Base-by-base conservation (phyloP, 2,329 filamentous ascomycete species). In the Hysterium pulicare region DNA sequence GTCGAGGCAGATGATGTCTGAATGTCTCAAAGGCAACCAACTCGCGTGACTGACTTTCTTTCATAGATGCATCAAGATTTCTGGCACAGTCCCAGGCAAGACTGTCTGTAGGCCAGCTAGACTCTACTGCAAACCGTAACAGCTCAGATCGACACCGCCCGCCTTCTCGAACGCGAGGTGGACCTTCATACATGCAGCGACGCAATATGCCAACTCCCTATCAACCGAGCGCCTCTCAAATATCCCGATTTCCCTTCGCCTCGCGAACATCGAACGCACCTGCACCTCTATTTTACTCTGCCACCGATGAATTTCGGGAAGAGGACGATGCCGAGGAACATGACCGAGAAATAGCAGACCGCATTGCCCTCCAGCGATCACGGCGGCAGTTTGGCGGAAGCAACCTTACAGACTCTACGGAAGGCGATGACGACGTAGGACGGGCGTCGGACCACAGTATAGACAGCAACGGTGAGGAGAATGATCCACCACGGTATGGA, bases 11-110 rank as follows among this genome's bases (percentile, higher is more conserved):
- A 48, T 48, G 43, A 40, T 51, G 23, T 51, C 52, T 51, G 36
- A 48, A 44, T 58, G 57, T 61, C 62, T 59, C 46, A 57, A 38
- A 42, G 37, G 38, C 34, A 48, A 31, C 32, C 17, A 43, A 54
- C 60, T 65, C 67, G 68, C 65, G 68, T 72, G 69, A 71, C 65
- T 70, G 52, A 55, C 47, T 53, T 44, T 51, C 53, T 49, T 49
- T 49, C 50, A 41, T 61, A 96, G 93, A 97, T 84, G 93, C 93
- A 60, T 97, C 91, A 54, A 86, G 85, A 57, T 98, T 98, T 68
- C 82, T 98, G 58, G 88, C 90, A 48, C 93, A 97, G 79, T 96
- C 90, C 54, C 90, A 95, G 75, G 95, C 90, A 48, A 85, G 89
- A 50, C 76, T 97, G 59, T 88, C 86, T 54, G 90, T 70, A 80